phyloP scores from a whole-genome alignment of 2,329 filamentous ascomycete species.

The Fusarium equiseti region DNA sequence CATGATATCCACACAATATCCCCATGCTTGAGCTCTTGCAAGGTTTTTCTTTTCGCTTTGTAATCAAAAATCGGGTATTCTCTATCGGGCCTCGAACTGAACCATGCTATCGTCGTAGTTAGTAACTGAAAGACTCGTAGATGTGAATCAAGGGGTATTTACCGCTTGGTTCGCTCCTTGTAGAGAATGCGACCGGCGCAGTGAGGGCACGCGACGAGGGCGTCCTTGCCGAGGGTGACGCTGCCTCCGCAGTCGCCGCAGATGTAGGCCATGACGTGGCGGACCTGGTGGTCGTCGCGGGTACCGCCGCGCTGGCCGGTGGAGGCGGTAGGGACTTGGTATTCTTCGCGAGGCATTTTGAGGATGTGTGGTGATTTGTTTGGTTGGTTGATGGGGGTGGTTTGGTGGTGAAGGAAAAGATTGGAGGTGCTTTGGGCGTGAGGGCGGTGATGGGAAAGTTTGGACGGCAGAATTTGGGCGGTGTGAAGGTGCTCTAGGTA shows the following conservation, averaged over 20 bases:
- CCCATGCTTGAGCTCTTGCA: conserved; percentile 10
- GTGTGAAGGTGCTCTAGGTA: conserved; percentile 26
- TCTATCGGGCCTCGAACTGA: conserved; percentile 91
- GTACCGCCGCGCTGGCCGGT: conserved; percentile 59
- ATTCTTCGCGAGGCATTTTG: conserved; percentile 78
- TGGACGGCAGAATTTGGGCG: conserved; percentile 47
- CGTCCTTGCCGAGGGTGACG: conserved; percentile 59
- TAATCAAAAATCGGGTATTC: conserved; percentile 5
- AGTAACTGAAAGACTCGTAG: neutral
- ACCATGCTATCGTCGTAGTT: conserved; percentile 77
- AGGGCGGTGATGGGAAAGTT: conserved; percentile 43
- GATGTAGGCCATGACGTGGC: conserved; percentile 55
- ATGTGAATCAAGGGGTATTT: conserved; percentile 51
- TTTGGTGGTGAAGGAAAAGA: conserved; percentile 34
- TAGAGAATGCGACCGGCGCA: conserved; percentile 96
- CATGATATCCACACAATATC: conserved; percentile 37
- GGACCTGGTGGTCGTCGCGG: conserved; percentile 55
- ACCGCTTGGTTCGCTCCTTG: conserved; percentile 98
- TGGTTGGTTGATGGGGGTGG: neutral
- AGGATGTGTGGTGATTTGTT: conserved; percentile 2
- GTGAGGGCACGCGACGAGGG: conserved; percentile 62
- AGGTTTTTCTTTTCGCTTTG: conserved; percentile 26
- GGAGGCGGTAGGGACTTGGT: conserved; percentile 75
- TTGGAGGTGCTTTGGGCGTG: conserved; percentile 40
- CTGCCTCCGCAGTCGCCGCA: conserved; percentile 60